Base-by-base conservation (phyloP, 108 stramenopile species). In the Pseudonitzschia pungens region DNA sequence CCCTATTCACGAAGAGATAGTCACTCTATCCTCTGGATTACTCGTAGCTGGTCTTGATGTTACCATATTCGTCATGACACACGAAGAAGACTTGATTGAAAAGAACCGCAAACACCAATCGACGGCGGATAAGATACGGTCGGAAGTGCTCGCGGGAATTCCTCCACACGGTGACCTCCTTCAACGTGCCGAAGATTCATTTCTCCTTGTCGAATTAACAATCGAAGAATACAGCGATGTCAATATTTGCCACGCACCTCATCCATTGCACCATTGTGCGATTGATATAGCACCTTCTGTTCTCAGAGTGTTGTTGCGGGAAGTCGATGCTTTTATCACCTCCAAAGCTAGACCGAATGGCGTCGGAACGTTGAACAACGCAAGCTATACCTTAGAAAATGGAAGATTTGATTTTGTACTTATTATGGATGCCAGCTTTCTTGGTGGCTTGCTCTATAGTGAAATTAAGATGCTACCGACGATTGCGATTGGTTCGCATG, bases 391-490 rank as follows among this genome's bases (percentile, higher is more conserved):
- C 44, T 50, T 50, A 62, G 45, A 58, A 14, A 26, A 27, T 26
- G 10, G 27, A 14, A 2, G 32, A 18, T 14, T n/a, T 40, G 60
- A 62, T 62, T 62, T 36, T 68, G 75, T 76, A 14, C 16, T 76
- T 10, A 63, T 76, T 18, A 69, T 56, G 31, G 68, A 76, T 63
- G 42, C 65, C 33, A 62, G 67, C 27, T 54, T 74, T 41, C 29
- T 76, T 0, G 69, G 75, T 9, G 59, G 52, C 10, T 67, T 76
- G 68, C 56, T 56, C 28, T 44, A 45, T 26, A 53, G 60, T 63
- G 75, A 76, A 58, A 31, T 58, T 20, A 48, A 57, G 32, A 56
- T 42, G 44, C 51, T 76, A 40, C 75, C 75, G 7, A 63, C 59
- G n/a, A 51, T 74, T 32, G 65, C 54, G 14, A 28, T 74, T 8